These are phyloP conservation scores for Calonectria fujianensis DNA, from an alignment of 2,329 filamentous ascomycete species.

Conservation along the genomic window DNA sequence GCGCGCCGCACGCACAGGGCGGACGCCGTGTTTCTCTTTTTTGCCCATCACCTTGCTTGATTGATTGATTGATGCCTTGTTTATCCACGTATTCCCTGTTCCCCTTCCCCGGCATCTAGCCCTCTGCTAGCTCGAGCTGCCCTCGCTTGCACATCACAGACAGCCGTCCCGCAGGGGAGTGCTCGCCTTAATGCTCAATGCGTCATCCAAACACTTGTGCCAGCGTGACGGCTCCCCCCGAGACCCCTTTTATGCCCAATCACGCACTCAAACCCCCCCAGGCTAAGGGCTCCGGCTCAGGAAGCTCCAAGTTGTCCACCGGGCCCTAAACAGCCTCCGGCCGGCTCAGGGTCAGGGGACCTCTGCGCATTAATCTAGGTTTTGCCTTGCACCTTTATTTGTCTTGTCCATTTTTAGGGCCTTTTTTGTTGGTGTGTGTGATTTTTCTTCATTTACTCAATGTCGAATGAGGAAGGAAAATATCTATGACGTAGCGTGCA, in stretches of 20 bases:
- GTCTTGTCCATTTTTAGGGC: not conserved
- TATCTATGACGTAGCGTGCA: conserved; percentile 5
- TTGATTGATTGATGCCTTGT: conserved; percentile 26
- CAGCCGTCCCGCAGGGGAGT: conserved; percentile 22
- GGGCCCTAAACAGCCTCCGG: not conserved
- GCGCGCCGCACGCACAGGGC: conserved; percentile 1
- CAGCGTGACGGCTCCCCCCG: not conserved
- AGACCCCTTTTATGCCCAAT: conserved; percentile 22
- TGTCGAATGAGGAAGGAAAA: not conserved
- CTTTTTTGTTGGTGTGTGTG: not conserved
- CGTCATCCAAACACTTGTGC: conserved; percentile 13
- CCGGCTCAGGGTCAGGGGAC: conserved; percentile 8
- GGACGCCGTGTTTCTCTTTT: not conserved
- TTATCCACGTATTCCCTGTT: conserved; percentile 9
- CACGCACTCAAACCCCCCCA: not conserved
- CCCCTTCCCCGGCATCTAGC: not conserved
- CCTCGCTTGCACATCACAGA: conserved; percentile 8
- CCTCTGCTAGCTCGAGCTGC: conserved; percentile 7
- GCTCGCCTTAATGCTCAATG: conserved; percentile 24
- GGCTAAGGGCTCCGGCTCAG: not conserved
- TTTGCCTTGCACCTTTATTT: conserved; percentile 11
- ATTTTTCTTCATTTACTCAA: not conserved
- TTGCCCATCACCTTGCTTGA: not conserved
- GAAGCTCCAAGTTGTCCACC: conserved; percentile 6
- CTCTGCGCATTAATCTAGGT: conserved; percentile 23